Evolutionary conservation across 176 grass and related monocot genomes (phyloP).

Genomic region (Zoysia pacifica): DNA sequence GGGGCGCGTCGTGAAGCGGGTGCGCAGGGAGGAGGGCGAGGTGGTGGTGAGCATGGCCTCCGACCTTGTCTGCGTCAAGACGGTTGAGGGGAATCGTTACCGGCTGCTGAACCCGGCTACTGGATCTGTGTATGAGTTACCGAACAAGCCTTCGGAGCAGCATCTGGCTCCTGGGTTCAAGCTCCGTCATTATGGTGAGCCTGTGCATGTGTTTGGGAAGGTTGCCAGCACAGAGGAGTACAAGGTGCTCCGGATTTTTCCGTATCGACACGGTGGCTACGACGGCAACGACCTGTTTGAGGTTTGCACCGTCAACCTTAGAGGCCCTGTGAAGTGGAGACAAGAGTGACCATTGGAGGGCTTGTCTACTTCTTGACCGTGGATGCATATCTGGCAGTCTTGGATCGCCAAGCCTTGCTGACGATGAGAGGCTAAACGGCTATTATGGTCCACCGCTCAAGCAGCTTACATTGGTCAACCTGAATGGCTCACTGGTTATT

Average conservation of each 20-base stretch:
- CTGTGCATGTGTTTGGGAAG: constrained; percentile 19
- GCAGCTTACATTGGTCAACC: not conserved
- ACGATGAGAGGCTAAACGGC: not conserved
- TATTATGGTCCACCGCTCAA: not conserved
- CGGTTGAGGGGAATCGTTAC: not conserved
- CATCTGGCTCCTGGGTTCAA: not conserved
- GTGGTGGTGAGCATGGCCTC: not conserved
- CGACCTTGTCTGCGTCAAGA: not conserved
- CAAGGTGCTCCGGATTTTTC: constrained; percentile 30
- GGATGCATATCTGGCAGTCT: not conserved
- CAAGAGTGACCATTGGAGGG: not conserved
- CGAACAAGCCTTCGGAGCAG: not conserved
- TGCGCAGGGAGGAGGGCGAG: not conserved
- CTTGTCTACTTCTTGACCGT: not conserved
- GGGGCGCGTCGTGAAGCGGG: not conserved
- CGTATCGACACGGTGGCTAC: not conserved
- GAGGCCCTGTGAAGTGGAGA: not conserved
- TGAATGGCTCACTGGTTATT: not conserved
- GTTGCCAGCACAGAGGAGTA: constrained; percentile 22
- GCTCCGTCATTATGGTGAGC: not conserved
- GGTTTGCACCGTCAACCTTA: constrained; percentile 8
- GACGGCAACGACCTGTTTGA: not conserved
- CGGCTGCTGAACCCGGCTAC: not conserved
- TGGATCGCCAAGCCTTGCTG: not conserved
- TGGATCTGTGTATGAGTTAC: not conserved